A percentile compares a stretch with the other conserved stretches of the same genome.
phyloP scores from a whole-genome alignment of 2,329 filamentous ascomycete species.

The Hymenoscyphus infarciens region DNA sequence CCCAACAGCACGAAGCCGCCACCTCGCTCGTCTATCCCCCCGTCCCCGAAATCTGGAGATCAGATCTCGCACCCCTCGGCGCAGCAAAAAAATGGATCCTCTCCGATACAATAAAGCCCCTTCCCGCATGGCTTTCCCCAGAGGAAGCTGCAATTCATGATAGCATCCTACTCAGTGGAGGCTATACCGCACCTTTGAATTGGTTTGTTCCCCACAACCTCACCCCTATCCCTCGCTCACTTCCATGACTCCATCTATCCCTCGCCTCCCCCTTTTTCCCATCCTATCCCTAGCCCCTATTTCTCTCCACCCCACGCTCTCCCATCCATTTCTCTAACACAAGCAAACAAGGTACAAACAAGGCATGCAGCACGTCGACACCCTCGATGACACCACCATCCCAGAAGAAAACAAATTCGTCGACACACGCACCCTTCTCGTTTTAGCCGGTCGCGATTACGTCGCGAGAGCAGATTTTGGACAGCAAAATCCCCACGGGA shows the following conservation, averaged over 20 bases:
- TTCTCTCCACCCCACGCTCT: background rate
- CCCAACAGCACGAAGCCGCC: background rate
- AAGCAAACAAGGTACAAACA: conserved; percentile 5
- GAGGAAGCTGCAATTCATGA: conserved; percentile 1
- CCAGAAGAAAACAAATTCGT: conserved; percentile 2
- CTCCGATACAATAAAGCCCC: background rate
- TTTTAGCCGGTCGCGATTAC: background rate
- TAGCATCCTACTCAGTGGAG: background rate
- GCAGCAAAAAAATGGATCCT: conserved; percentile 4
- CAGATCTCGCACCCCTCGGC: conserved; percentile 2
- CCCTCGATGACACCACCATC: background rate
- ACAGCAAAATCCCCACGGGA: background rate
- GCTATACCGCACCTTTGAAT: conserved; percentile 3
- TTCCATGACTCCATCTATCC: no score
- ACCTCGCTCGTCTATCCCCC: background rate
- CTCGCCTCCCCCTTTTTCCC: background rate
- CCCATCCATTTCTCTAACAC: background rate
- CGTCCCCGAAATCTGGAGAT: background rate
- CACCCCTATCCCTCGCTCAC: background rate
- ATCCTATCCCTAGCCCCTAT: background rate
- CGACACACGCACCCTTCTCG: background rate
- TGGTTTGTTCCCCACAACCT: background rate
- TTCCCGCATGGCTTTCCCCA: background rate
- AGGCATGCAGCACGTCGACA: background rate
- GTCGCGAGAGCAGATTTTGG: background rate